phyloP scores from a whole-genome alignment of 192 early-diverging fungal species.

The Mortierella hygrophila region DNA sequence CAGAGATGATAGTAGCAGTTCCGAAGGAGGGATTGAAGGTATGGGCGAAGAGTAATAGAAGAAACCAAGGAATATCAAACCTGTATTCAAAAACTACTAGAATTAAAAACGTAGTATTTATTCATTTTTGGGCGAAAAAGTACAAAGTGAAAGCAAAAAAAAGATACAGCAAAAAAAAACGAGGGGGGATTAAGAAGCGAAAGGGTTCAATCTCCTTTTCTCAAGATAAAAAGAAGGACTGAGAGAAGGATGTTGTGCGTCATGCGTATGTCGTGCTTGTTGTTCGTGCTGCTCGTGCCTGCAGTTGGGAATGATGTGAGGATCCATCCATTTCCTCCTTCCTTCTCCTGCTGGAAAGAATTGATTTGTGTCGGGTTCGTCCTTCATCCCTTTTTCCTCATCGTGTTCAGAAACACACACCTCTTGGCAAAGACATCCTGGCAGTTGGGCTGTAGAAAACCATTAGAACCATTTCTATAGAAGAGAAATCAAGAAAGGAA shows the following conservation, averaged over 20 bases:
- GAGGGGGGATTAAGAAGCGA: not conserved
- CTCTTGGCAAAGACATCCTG: not conserved
- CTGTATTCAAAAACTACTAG: too few species aligned
- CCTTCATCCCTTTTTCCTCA: not conserved
- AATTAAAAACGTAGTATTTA: not conserved
- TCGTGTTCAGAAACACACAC: not conserved
- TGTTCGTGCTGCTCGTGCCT: not conserved
- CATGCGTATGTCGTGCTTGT: not conserved
- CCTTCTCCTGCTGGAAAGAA: not conserved
- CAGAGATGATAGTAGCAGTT: not conserved
- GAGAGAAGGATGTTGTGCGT: not conserved
- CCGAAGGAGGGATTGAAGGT: not conserved
- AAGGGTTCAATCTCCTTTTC: not conserved
- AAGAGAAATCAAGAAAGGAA: not conserved
- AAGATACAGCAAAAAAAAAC: not conserved
- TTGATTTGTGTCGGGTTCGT: not conserved
- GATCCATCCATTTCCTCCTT: not conserved
- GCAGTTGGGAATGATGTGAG: not conserved
- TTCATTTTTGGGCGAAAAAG: not conserved
- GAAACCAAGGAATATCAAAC: too few species aligned
- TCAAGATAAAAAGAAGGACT: not conserved
- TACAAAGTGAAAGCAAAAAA: not conserved
- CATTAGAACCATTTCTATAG: constrained; percentile 38
- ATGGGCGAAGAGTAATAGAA: not conserved
- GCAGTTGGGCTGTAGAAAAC: not conserved